Evolutionary conservation across 108 stramenopile genomes (phyloP), one percentile per base, ranked within the genome.

Genomic region (Conticribra guillardii): DNA sequence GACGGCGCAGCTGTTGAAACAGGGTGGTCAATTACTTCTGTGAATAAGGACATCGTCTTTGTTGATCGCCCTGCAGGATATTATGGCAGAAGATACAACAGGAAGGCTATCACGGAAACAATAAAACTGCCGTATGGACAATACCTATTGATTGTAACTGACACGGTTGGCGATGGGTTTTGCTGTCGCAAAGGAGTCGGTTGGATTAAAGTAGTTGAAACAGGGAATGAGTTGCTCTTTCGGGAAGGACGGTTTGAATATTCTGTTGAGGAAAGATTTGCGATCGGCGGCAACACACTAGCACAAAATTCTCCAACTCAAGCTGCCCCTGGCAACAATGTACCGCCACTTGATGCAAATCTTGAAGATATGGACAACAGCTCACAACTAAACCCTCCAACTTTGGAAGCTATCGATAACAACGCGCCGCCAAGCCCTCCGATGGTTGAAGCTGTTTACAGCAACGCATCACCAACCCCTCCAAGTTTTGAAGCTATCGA

Each of bases 141-240:
- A 16, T 66, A 66, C 65, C 28, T 23, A 21, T 54, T 66, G 14
- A 11, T 7, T 16, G 21, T 66, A 19, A 30, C 53, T 52, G 65
- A 66, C 32, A 23, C 65, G 8, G 23, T 44, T 30, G 61, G 61
- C 26, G 32, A 66, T 41, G 65, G 65, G 8, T 66, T 66, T 26
- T 66, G 65, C 50, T 66, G 65, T 16, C 22, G 34, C 15, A 29
- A 66, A 31, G 65, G 65, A 3, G 27, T 53, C 32, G 65, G 65
- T 19, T 52, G 29, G 11, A 49, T 49, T 19, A 49, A 46, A 7
- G 15, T 66, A 27, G 31, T 33, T 24, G 50, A 24, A 1, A 33
- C 48, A 21, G 51, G 51, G 18, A 28, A 54, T 0, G 31, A 29
- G 0, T 48, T 66, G 27, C 50, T 66, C 65, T 66, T 53, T 32